Conservation (phyloP, 2,329 filamentous ascomycete species). For the Cladosporium colombiae region DNA sequence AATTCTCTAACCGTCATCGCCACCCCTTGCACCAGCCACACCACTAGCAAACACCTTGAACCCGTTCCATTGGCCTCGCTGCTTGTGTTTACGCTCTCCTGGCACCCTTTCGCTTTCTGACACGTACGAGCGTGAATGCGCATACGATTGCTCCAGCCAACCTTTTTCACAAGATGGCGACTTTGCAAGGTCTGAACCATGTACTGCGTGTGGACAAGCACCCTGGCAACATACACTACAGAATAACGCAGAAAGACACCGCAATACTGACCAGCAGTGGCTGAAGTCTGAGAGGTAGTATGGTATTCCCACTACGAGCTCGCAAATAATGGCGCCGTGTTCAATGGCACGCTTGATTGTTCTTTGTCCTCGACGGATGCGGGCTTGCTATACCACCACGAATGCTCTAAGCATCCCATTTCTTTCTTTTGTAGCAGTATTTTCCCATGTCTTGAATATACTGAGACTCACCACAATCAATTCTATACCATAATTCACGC, state of each 20-base stretch:
- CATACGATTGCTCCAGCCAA: background rate
- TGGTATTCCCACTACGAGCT: background rate
- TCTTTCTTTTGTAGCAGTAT: background rate
- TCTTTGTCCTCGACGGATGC: constrained; percentile 19
- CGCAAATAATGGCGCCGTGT: background rate
- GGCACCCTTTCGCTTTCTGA: background rate
- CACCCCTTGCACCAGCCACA: background rate
- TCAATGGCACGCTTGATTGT: constrained; percentile 7
- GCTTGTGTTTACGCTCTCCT: background rate
- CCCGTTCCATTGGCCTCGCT: background rate
- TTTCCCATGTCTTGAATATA: background rate
- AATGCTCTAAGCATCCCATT: background rate
- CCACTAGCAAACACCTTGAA: background rate
- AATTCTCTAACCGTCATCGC: background rate
- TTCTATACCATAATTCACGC: background rate
- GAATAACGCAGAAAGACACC: background rate
- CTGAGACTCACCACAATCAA: background rate
- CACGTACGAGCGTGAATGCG: background rate
- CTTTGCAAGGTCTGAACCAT: background rate
- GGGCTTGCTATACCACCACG: constrained; percentile 7
- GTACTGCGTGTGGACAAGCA: background rate
- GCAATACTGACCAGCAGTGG: background rate
- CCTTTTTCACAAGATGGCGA: background rate
- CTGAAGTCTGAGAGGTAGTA: too few relatives aligned
- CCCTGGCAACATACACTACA: background rate